Conservation (phyloP, 768 basidiomycete genomes). For the Termitomyces heimii region DNA sequence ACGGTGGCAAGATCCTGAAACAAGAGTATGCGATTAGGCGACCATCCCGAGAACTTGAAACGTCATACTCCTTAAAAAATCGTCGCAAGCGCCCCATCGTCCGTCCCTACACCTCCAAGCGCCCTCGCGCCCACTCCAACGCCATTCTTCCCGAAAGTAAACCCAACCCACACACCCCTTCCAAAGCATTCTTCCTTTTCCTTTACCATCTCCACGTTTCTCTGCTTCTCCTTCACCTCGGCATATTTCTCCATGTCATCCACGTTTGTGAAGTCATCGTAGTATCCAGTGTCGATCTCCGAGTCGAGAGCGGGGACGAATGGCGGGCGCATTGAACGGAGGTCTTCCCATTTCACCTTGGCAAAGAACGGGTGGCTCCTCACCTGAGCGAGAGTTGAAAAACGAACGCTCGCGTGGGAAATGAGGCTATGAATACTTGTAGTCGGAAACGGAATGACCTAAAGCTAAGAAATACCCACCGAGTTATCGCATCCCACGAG, state of each 20-base stretch:
- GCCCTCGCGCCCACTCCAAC: conserved; percentile 52
- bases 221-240: conserved; percentile 96
- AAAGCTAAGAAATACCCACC: conserved; percentile 36
- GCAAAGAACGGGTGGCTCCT: conserved; percentile 80
- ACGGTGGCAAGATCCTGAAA: neutral
- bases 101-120: conserved; percentile 28
- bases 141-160: conserved; percentile 88
- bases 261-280: conserved; percentile 81
- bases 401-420: conserved; percentile 77
- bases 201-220: conserved; percentile 84
- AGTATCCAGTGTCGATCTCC: conserved; percentile 93
- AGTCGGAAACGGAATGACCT: neutral
- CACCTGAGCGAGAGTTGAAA: conserved; percentile 68
- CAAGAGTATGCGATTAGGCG: neutral
- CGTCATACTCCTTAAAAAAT: conserved; percentile 37
- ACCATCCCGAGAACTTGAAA: neutral
- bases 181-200: conserved; percentile 76
- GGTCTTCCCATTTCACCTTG: conserved; percentile 66
- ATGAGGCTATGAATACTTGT: conserved; percentile 54
- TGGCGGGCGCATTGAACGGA: conserved; percentile 74
- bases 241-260: conserved; percentile 99
- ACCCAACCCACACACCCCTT: conserved; percentile 86
- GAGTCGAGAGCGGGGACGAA: conserved; percentile 94
- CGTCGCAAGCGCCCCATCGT: conserved; percentile 50
- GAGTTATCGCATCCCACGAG: conserved; percentile 91